Evolutionary conservation across 208 protist species (phyloP), one percentile per base, ranked within the genome.

Genomic region (Trypanosoma platydactyli): DNA sequence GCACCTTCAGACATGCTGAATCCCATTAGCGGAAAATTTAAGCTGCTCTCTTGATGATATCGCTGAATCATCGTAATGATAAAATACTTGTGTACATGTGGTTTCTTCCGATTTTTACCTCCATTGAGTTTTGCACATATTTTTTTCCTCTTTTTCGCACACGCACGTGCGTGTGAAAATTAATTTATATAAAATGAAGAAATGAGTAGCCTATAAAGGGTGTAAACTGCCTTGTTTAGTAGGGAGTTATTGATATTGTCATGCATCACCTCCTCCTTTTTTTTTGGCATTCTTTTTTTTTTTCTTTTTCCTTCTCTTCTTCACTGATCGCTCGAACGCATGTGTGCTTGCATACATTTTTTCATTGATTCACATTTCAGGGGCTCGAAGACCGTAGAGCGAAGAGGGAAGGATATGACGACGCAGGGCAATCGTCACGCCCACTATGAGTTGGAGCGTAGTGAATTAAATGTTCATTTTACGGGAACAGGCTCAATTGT

Each of bases 21-120:
- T 42, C 77, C 80, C 15, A 78, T 93, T 56, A 93, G 81, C 5
- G 84, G 82, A 7, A 73, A 64, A n/a, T 66, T 93, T 13, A 93
- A 93, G 57, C 59, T 93, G 40, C 84, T 86, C 52, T 86, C 83
- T 0, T 86, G 70, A 69, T 38, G 5, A 38, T 9, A 38, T 3
- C 33, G 33, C 9, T 3, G 33, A 38, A 3, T 3, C 5, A 38
- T 38, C 33, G 3, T 38, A 9, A 9, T 9, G 41, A 49, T 12
- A 18, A 24, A 30, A 22, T 45, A 58, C n/a, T n/a, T n/a, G n/a
- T n/a, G n/a, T n/a, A n/a, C n/a, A n/a, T n/a, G n/a, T n/a, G n/a
- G n/a, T n/a, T n/a, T n/a, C n/a, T n/a, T n/a, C n/a, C n/a, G 40
- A 16, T 44, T 44, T 44, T 44, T 44, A 44, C 11, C 40, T 44